phyloP scores from a whole-genome alignment of 495 filamentous ascomycete genomes.

The Aspergillus biplanus region DNA sequence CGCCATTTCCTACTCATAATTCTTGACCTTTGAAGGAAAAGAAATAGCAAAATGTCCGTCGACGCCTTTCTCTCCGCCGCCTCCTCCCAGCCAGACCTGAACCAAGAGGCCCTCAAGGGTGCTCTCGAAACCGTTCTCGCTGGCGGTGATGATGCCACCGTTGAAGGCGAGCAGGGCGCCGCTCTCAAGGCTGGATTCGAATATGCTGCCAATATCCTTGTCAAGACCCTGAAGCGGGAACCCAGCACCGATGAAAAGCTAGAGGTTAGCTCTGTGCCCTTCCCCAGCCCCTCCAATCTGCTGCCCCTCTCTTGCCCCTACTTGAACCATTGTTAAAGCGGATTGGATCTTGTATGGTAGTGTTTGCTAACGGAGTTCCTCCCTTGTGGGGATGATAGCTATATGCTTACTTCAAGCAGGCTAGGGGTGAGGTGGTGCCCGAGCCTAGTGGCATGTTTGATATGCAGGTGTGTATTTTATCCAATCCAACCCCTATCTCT shows the following conservation, averaged over 20 bases:
- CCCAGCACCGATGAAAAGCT: constrained; percentile 58
- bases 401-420: constrained; percentile 64
- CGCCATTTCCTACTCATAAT: neutral
- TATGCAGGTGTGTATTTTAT: constrained; percentile 48
- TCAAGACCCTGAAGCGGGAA: constrained; percentile 59
- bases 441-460: constrained; percentile 47
- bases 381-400: constrained; percentile 38
- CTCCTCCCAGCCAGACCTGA: constrained; percentile 35
- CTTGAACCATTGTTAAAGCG: no score
- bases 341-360: constrained; percentile 1
- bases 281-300: neutral
- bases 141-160: constrained; percentile 24
- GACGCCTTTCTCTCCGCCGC: constrained; percentile 35
- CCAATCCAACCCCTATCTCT: neutral
- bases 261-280: constrained; percentile 48
- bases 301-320: no score
- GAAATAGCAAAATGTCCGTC: constrained; percentile 35
- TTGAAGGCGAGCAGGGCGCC: constrained; percentile 27
- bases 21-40: constrained; percentile 14
- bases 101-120: constrained; percentile 34
- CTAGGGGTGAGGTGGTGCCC: constrained; percentile 47
- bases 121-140: constrained; percentile 35
- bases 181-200: constrained; percentile 43
- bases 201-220: constrained; percentile 51
- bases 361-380: constrained; percentile 11